phyloP scores from a whole-genome alignment of 2,329 filamentous ascomycete genomes.

The Pestalotiopsis sp. region DNA sequence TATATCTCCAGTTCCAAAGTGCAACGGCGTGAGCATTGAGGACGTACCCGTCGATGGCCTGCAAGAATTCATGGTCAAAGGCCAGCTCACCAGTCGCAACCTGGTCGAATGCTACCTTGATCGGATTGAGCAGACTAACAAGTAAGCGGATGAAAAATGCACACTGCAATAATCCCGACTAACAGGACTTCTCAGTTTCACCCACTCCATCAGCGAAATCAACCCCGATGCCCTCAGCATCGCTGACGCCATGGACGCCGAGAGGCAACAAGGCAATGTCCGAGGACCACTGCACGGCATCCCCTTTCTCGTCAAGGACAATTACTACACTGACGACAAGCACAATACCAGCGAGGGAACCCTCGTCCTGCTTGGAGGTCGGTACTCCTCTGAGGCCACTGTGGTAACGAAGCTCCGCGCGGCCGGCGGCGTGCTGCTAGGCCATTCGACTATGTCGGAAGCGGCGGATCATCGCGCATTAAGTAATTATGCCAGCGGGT shows the following conservation, averaged over 20 bases:
- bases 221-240: conserved; percentile 71
- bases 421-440: conserved; percentile 59
- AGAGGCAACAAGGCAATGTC: conserved; percentile 57
- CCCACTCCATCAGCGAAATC: conserved; percentile 61
- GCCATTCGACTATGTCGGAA: conserved; percentile 72
- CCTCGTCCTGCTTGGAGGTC: conserved; percentile 61
- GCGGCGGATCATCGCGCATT: conserved; percentile 33
- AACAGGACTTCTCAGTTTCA: background rate
- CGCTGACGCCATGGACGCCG: conserved; percentile 61
- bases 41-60: conserved; percentile 18
- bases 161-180: too few species aligned
- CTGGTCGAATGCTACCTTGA: conserved; percentile 19
- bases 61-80: conserved; percentile 16
- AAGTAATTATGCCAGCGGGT: conserved; percentile 53
- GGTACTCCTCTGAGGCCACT: conserved; percentile 58
- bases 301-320: conserved; percentile 74
- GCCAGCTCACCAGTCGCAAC: conserved; percentile 15
- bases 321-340: background rate
- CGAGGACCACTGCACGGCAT: conserved; percentile 75
- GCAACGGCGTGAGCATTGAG: conserved; percentile 15
- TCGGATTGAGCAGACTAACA: conserved; percentile 16
- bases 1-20: background rate
- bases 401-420: conserved; percentile 41
- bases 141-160: too few species aligned
- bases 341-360: background rate